Percentiles rank a stretch among this genome's conserved stretches.
Conservation (phyloP, 805 yeast species). For the Isabelozyma gotoi region DNA sequence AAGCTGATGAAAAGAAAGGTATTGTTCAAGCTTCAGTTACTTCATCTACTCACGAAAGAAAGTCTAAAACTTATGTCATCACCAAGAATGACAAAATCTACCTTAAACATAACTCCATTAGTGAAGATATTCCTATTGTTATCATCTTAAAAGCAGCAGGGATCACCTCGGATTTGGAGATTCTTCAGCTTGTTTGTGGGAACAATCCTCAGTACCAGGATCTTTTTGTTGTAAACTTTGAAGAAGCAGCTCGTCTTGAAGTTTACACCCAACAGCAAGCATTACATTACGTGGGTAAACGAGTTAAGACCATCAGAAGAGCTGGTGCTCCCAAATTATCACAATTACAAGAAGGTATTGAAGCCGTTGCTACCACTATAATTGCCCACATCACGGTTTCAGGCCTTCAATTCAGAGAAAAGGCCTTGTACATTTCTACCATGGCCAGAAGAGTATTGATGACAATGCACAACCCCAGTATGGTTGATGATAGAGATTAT, state of each 20-base stretch:
- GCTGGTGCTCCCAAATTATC: constrained; percentile 78
- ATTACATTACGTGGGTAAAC: constrained; percentile 81
- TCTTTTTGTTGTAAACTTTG: constrained; percentile 87
- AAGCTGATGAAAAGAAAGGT: constrained; percentile 91
- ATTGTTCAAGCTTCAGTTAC: constrained; percentile 98
- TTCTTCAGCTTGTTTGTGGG: constrained; percentile 93
- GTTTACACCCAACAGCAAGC: constrained; percentile 94
- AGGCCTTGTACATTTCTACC: constrained; percentile 89
- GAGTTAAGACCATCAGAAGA: constrained; percentile 91
- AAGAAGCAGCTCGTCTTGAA: constrained; percentile 84
- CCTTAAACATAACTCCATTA: constrained; percentile 90
- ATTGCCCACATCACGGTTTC: constrained; percentile 91
- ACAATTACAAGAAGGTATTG: constrained; percentile 89
- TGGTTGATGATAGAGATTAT: constrained; percentile 98
- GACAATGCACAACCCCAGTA: constrained; percentile 91
- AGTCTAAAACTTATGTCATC: constrained; percentile 93
- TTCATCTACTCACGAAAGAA: constrained; percentile 96
- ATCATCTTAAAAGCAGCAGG: constrained; percentile 94
- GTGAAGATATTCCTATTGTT: constrained; percentile 94
- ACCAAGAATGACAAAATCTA: constrained; percentile 88
- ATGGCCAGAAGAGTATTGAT: constrained; percentile 96
- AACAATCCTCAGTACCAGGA: constrained; percentile 86
- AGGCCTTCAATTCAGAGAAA: constrained; percentile 85
- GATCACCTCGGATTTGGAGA: constrained; percentile 85
- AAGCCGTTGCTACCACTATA: constrained; percentile 92